Evolutionary conservation across 257 asterid genomes (phyloP).

Genomic region (Asclepias syriaca): DNA sequence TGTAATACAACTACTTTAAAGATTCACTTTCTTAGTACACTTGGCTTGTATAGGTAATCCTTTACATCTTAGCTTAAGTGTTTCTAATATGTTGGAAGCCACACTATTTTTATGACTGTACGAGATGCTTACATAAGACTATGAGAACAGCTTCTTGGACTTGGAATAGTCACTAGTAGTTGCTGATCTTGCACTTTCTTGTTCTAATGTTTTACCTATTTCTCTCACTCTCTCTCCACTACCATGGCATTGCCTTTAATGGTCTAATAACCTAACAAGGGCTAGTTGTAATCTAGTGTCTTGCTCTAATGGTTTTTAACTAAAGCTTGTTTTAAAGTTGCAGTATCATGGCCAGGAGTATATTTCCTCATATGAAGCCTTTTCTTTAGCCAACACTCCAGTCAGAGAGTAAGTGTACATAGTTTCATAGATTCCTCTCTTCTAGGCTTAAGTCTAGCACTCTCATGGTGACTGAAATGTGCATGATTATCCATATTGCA

Average conservation of each 20-base stretch:
- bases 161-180: background rate
- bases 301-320: background rate
- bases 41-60: background rate
- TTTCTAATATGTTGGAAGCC: background rate
- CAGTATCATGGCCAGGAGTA: slow-evolving; percentile 32
- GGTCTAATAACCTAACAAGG: background rate
- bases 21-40: background rate
- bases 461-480: background rate
- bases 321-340: slow-evolving; percentile 3
- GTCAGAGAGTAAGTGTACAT: slow-evolving; percentile 56
- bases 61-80: background rate
- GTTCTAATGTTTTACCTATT: background rate
- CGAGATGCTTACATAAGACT: background rate
- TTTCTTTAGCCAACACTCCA: slow-evolving; percentile 44
- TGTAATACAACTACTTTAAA: background rate
- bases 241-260: background rate
- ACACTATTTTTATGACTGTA: background rate
- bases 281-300: background rate
- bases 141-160: background rate
- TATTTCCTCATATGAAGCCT: slow-evolving; percentile 25
- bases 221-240: background rate
- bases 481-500: slow-evolving; percentile 27
- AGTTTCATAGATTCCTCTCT: background rate
- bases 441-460: background rate
- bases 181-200: background rate